Evolutionary conservation across 2,329 filamentous ascomycete genomes (phyloP), one percentile per base, ranked within the genome.

Genomic region (Verticillium nubilum): DNA sequence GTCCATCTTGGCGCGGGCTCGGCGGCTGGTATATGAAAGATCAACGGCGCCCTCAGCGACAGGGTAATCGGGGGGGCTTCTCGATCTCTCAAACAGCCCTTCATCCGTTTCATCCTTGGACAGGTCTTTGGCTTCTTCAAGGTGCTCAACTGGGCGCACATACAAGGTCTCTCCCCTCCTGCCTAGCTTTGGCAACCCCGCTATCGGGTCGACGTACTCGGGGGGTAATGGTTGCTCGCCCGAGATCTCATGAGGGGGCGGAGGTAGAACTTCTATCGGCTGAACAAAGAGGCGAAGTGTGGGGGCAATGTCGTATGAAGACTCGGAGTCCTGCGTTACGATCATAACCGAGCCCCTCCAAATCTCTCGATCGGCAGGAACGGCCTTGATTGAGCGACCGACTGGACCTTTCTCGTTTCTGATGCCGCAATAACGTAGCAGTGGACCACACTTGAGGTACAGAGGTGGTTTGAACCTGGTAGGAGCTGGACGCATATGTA

Each of bases 321-420:
- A 98, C 47, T 89, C 84, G 2, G 85, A 82, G 69, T 99, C 94
- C 57, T 87, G 83, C 0, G 95, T 98, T 25, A 99, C 92, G 67
- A 99, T 97, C 91, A 99, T 92, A 60, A 98, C 83, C 61, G 87
- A 96, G 5, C 95, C 95, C 71, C 93, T 86, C 95, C 95, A 99
- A 23, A 94, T 86, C 67, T 97, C 91, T 57, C 86, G 84, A 52
- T 91, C 87, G 0, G 69, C 58, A 13, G 69, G 59, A 1, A 68
- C 64, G 63, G 69, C 71, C 65, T 71, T 73, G 52, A 69, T 71
- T 29, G 71, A 73, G 31, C 76, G 70, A 19, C 25, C 13, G 28
- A 71, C 69, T 0, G 76, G 68, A 54, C 76, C 68, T 67, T 79
- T 77, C 73, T 96, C 85, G 42, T 80, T 80, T 47, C 88, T 86